Conservation (phyloP, 352 stramenopile species). For the Phytopythium mirpurense region DNA sequence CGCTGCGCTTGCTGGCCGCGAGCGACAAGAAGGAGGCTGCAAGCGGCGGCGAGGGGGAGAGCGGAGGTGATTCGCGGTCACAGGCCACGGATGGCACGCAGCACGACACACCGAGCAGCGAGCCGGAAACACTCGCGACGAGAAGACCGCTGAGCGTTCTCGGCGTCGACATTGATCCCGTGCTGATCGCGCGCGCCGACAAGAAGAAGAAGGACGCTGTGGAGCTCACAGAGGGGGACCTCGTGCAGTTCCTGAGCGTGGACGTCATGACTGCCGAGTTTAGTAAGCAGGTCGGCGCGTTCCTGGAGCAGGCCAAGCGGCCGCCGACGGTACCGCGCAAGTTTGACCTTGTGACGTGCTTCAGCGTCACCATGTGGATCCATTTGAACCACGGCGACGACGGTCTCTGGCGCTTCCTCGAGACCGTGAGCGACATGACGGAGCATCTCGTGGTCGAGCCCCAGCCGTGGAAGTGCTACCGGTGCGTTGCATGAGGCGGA, state of each 20-base stretch:
- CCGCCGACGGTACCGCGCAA: constrained; percentile 20
- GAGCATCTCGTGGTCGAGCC: constrained; percentile 74
- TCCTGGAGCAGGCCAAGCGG: constrained; percentile 39
- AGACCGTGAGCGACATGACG: constrained; percentile 50
- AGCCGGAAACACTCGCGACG: constrained; percentile 11
- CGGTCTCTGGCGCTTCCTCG: constrained; percentile 67
- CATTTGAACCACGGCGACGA: constrained; percentile 84
- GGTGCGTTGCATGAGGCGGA: constrained; percentile 24
- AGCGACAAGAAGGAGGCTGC: constrained; percentile 5
- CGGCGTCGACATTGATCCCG: constrained; percentile 68
- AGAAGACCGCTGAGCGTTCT: constrained; percentile 50
- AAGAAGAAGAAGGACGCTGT: constrained; percentile 50
- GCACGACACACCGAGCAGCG: background rate
- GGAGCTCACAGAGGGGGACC: constrained; percentile 18
- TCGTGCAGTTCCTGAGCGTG: constrained; percentile 44
- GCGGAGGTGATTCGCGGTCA: background rate
- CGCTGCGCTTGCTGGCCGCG: constrained; percentile 20
- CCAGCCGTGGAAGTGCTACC: constrained; percentile 85
- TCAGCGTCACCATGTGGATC: constrained; percentile 88
- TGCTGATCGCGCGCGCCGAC: constrained; percentile 49
- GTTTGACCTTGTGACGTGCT: constrained; percentile 75
- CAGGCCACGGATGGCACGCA: background rate
- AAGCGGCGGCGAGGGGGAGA: background rate
- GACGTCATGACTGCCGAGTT: constrained; percentile 56
- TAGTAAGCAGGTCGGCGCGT: constrained; percentile 29